phyloP scores from a whole-genome alignment of 2,329 filamentous ascomycete genomes.

The Pseudogymnoascus sp. region DNA sequence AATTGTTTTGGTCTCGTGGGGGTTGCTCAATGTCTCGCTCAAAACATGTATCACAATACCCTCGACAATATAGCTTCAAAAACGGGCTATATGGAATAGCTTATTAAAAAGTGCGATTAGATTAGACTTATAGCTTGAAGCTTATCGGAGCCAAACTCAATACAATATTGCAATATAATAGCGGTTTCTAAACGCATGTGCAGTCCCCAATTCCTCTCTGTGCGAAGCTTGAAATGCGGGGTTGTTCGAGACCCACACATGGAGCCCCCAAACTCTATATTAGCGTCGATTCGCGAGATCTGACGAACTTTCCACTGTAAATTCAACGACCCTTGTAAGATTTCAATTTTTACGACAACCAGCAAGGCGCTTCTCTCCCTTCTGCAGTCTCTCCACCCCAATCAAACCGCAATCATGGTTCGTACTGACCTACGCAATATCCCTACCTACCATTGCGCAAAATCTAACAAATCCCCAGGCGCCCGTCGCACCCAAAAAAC shows the following conservation, averaged over 20 bases:
- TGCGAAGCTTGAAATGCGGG: slow-evolving; percentile 2
- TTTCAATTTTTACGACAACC: slow-evolving; percentile 1
- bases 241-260: neutral
- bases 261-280: neutral
- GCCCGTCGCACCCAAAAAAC: slow-evolving; percentile 36
- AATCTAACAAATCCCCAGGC: slow-evolving; percentile 29
- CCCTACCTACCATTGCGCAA: neutral
- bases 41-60: neutral
- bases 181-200: neutral
- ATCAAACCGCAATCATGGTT: slow-evolving; percentile 13
- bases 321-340: slow-evolving; percentile 4
- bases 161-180: no score
- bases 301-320: slow-evolving; percentile 5
- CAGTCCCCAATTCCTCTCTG: neutral
- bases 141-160: neutral
- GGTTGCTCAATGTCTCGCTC: neutral
- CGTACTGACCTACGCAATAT: neutral
- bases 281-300: slow-evolving; percentile 7
- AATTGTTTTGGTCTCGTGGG: neutral
- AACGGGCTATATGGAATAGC: neutral
- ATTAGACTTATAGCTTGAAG: neutral
- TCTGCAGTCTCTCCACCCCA: neutral
- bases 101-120: neutral
- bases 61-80: neutral
- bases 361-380: neutral